A percentile compares a stretch with the other conserved stretches of the same genome.
These are phyloP conservation scores for Mycena maculata DNA, from an alignment of 768 basidiomycete species.

Conservation along the genomic window DNA sequence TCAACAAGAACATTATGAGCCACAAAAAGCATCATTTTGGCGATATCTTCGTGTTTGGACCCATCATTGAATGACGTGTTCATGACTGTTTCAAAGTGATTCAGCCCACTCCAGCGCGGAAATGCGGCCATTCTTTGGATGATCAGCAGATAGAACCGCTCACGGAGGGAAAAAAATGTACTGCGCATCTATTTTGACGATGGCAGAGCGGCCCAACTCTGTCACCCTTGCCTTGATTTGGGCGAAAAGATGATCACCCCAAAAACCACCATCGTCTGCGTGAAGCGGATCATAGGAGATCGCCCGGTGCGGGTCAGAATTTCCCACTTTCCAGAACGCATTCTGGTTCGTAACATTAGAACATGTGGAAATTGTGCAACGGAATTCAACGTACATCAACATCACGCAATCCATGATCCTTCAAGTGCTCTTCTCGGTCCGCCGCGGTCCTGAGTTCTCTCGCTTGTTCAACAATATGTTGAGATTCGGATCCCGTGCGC, in stretches of 20 bases:
- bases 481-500: constrained; percentile 32
- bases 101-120: constrained; percentile 47
- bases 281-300: constrained; percentile 55
- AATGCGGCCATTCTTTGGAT: constrained; percentile 40
- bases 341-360: constrained; percentile 43
- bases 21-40: constrained; percentile 47
- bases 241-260: constrained; percentile 43
- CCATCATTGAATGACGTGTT: constrained; percentile 47
- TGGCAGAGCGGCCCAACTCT: constrained; percentile 21
- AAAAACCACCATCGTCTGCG: constrained; percentile 30
- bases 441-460: neutral
- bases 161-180: constrained; percentile 30
- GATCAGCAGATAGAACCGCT: neutral
- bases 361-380: neutral
- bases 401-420: constrained; percentile 35
- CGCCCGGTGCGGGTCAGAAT: constrained; percentile 48
- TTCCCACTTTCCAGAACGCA: constrained; percentile 50
- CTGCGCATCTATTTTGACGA: constrained; percentile 38
- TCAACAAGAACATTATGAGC: constrained; percentile 37
- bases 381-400: constrained; percentile 41
- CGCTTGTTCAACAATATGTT: constrained; percentile 31
- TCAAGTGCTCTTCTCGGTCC: constrained; percentile 32
- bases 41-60: constrained; percentile 48
- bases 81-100: constrained; percentile 37
- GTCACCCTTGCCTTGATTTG: constrained; percentile 40